Evolutionary conservation across 108 stramenopile genomes (phyloP), one percentile per base, ranked within the genome.

Genomic region (Chaetoceros tenuissimus): DNA sequence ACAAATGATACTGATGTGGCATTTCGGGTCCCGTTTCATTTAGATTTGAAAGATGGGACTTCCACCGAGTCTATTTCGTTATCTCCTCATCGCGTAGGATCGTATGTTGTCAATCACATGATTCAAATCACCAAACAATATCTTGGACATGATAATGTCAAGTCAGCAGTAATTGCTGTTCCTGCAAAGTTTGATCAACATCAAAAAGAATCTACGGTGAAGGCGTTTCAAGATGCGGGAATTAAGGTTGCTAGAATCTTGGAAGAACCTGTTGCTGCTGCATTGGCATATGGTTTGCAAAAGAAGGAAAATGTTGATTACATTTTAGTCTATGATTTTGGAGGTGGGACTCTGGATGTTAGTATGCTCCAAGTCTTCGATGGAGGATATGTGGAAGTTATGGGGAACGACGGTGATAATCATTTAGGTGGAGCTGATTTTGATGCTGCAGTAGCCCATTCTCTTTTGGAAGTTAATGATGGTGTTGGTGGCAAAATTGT

Each of bases 311-410:
- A 93, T 51, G 93, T 98, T 2, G 85, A 97, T 64, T 86, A 93
- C 72, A 94, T 98, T 44, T 67, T 98, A 48, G 97, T 98, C 3
- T 98, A 96, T 73, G 97, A 98, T 60, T 95, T 97, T 73, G 97
- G 96, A 24, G 97, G 97, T 27, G 97, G 97, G 21, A 98, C 97
- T 3, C 73, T 98, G 31, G 97, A 97, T 70, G 87, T 98, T 51
- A 89, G 87, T 10, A 44, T 98, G 2, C 50, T 98, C 34, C 95
- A 93, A 57, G 87, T 98, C 23, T 66, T 69, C 22, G 75, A 88
- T 24, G 97, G 95, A 18, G 97, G 97, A 7, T 91, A 73, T 52
- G 89, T 88, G 46, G 91, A 95, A 50, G 97, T 97, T 31, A 77
- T 94, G 62, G 94, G 84, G 24, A 87, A 81, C 62, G 96, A 92